These are phyloP conservation scores for Stellera chamaejasme DNA, from an alignment of 345 rosid species.

Conservation along the genomic window DNA sequence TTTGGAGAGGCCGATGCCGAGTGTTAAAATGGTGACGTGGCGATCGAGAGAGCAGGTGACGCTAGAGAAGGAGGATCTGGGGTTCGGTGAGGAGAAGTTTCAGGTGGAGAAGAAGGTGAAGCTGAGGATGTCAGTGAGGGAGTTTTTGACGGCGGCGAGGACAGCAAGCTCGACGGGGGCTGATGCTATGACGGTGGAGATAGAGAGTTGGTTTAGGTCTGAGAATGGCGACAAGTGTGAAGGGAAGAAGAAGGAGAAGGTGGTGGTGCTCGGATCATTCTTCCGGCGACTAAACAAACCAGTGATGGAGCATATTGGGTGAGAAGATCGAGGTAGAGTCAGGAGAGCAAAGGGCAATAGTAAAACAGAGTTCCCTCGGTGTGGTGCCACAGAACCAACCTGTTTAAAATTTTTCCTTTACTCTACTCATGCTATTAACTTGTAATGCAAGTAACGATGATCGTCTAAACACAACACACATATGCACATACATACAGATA, in stretches of 20 bases:
- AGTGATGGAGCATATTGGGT: too few species aligned
- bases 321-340: too few species aligned
- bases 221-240: not conserved
- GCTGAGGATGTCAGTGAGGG: slow-evolving; percentile 50
- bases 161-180: slow-evolving; percentile 30
- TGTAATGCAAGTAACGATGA: too few species aligned
- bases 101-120: slow-evolving; percentile 45
- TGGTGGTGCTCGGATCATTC: too few species aligned
- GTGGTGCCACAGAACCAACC: too few species aligned
- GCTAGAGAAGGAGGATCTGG: slow-evolving; percentile 54
- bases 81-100: slow-evolving; percentile 41
- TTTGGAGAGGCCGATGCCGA: slow-evolving; percentile 42
- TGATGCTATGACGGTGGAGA: slow-evolving; percentile 2
- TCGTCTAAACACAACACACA: too few species aligned
- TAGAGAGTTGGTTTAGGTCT: not conserved
- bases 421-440: too few species aligned
- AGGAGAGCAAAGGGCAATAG: too few species aligned
- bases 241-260: slow-evolving; percentile 3
- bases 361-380: too few species aligned
- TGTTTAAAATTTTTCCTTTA: too few species aligned
- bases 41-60: slow-evolving; percentile 32
- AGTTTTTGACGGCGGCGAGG: slow-evolving; percentile 30
- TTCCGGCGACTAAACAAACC: too few species aligned
- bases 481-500: too few species aligned
- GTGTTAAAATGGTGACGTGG: slow-evolving; percentile 33